Evolutionary conservation across 2,329 filamentous ascomycete species (phyloP).

Genomic region (Cladosporium sp.): DNA sequence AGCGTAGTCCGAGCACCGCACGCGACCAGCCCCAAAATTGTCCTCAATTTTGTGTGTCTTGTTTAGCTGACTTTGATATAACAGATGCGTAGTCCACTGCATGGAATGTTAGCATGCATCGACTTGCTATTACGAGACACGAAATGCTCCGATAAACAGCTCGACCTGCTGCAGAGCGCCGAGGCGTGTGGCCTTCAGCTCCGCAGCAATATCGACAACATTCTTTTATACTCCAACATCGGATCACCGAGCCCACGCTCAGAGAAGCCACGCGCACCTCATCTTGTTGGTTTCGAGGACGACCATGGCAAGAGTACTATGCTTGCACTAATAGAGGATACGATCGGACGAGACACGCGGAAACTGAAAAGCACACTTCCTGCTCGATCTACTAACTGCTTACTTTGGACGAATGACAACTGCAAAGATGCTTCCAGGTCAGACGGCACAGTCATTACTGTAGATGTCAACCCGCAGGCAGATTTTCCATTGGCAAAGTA

Average conservation of each 20-base stretch:
- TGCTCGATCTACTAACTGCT: not conserved
- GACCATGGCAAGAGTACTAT: slow-evolving; percentile 48
- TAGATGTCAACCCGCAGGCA: slow-evolving; percentile 10
- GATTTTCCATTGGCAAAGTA: slow-evolving; percentile 6
- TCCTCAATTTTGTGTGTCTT: not conserved
- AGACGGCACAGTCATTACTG: slow-evolving; percentile 4
- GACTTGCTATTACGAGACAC: slow-evolving; percentile 46
- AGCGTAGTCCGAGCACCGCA: not conserved
- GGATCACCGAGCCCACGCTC: slow-evolving; percentile 23
- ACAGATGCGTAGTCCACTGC: slow-evolving; percentile 29
- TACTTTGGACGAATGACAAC: slow-evolving; percentile 4
- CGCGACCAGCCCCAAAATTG: not conserved
- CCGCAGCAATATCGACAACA: slow-evolving; percentile 44
- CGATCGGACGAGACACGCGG: slow-evolving; percentile 32
- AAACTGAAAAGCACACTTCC: slow-evolving; percentile 23
- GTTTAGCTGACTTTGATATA: not conserved
- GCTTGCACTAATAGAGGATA: slow-evolving; percentile 46
- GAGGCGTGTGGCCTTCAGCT: slow-evolving; percentile 43
- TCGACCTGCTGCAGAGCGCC: slow-evolving; percentile 27
- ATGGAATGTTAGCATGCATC: slow-evolving; percentile 30
- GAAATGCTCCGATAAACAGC: slow-evolving; percentile 24
- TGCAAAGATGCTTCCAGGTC: not conserved
- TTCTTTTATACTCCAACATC: slow-evolving; percentile 45
- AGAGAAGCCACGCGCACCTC: slow-evolving; percentile 34
- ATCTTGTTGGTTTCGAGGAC: slow-evolving; percentile 33